These are phyloP conservation scores for Drechslera avenae DNA, from an alignment of 2,329 filamentous ascomycete genomes.

Conservation along the genomic window DNA sequence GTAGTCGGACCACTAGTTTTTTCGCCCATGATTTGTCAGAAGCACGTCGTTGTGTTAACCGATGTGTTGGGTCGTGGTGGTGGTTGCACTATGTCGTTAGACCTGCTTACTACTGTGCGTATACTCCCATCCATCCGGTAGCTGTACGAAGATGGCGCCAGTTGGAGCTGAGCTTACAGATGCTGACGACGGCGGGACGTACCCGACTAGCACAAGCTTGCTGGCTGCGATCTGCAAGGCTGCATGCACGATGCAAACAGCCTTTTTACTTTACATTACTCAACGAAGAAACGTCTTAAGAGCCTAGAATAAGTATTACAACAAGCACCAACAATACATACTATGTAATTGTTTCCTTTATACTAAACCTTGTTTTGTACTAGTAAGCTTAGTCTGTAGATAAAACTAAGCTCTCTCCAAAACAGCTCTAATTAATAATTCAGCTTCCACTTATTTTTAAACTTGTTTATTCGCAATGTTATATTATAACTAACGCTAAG, in stretches of 20 bases:
- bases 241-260: neutral
- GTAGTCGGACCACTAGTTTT: slow-evolving; percentile 1
- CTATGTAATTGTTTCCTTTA: too few relatives aligned
- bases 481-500: too few relatives aligned
- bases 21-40: slow-evolving; percentile 31
- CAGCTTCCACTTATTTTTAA: too few relatives aligned
- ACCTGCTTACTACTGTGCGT: too few relatives aligned
- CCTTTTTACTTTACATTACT: too few relatives aligned
- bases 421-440: too few relatives aligned
- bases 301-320: neutral
- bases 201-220: slow-evolving; percentile 5
- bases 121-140: neutral
- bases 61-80: neutral
- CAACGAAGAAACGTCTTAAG: neutral
- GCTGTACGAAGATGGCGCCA: neutral
- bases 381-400: too few relatives aligned
- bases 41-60: neutral
- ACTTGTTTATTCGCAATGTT: too few relatives aligned
- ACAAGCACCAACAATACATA: too few relatives aligned
- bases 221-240: neutral
- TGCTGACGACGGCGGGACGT: slow-evolving; percentile 7
- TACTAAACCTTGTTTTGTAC: too few relatives aligned
- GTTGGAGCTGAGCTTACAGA: slow-evolving; percentile 3
- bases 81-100: neutral
- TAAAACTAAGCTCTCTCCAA: too few relatives aligned